Percentiles rank a stretch among this genome's conserved stretches.
phyloP scores from a whole-genome alignment of 2,329 filamentous ascomycete genomes.

The Colletotrichum spaethianum region DNA sequence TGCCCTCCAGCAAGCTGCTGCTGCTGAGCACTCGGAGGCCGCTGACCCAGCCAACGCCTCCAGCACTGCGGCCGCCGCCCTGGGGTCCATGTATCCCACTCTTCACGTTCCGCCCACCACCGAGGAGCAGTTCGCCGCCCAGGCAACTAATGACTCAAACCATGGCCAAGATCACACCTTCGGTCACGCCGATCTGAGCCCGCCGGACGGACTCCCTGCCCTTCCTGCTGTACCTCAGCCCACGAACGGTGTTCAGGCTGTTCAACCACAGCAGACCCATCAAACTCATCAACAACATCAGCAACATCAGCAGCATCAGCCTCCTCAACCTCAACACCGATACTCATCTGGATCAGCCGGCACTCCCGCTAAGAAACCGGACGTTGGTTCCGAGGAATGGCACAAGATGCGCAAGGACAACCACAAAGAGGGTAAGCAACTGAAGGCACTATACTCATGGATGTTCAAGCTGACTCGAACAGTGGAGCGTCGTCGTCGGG shows the following conservation, averaged over 20 bases:
- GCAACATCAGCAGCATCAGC: constrained; percentile 44
- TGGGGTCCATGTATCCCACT: constrained; percentile 71
- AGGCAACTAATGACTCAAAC: constrained; percentile 57
- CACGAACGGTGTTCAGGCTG: constrained; percentile 34
- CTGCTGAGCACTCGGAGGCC: constrained; percentile 61
- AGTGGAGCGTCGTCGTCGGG: constrained; percentile 96
- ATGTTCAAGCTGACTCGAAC: constrained; percentile 44
- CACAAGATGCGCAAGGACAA: constrained; percentile 98
- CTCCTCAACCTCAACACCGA: constrained; percentile 47
- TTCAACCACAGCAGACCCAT: constrained; percentile 38
- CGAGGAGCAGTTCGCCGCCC: constrained; percentile 72
- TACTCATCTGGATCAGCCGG: constrained; percentile 55
- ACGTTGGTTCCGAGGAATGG: constrained; percentile 98
- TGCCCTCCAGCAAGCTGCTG: constrained; percentile 69
- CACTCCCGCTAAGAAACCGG: constrained; percentile 76
- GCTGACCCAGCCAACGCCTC: constrained; percentile 68
- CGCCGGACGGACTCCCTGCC: constrained; percentile 47
- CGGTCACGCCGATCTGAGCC: constrained; percentile 52
- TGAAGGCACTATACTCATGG: not conserved
- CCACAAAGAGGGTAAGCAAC: constrained; percentile 90
- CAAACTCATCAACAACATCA: constrained; percentile 46
- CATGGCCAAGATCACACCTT: constrained; percentile 53
- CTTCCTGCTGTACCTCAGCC: constrained; percentile 42
- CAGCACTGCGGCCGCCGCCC: constrained; percentile 71
- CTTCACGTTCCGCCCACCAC: constrained; percentile 71